These are phyloP conservation scores for Prasinococcaceae sp. DNA, from an alignment of 139 green algal genomes.

Conservation along the genomic window DNA sequence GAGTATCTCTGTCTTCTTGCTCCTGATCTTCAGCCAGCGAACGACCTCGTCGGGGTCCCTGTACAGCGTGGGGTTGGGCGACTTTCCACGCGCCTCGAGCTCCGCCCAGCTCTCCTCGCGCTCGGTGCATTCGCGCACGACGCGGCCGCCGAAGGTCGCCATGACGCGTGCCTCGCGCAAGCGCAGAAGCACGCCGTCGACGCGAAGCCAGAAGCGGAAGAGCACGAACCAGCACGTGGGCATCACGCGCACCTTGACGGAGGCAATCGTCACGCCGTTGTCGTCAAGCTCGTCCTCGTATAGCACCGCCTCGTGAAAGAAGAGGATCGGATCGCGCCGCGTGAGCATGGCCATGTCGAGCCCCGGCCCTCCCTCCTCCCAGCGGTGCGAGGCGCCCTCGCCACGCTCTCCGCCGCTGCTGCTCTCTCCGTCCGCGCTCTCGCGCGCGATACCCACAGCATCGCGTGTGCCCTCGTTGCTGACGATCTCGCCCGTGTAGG, in stretches of 20 bases:
- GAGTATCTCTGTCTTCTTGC: too few relatives aligned
- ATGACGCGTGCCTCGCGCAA: conserved; percentile 23
- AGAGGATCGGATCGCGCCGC: conserved; percentile 25
- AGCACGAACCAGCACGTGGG: conserved; percentile 27
- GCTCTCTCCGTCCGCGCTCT: not conserved
- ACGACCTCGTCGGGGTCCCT: too few relatives aligned
- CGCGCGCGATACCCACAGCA: not conserved
- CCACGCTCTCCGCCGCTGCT: not conserved
- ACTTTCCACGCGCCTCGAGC: too few relatives aligned
- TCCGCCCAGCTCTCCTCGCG: not conserved
- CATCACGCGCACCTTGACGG: conserved; percentile 28
- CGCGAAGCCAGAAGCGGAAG: conserved; percentile 25
- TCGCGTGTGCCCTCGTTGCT: not conserved
- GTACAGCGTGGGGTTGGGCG: too few relatives aligned
- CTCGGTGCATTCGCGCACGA: not conserved
- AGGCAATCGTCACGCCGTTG: conserved; percentile 17
- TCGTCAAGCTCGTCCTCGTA: conserved; percentile 30
- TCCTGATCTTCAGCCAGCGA: too few relatives aligned
- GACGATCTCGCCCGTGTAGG: conserved; percentile 18
- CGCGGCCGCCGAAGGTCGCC: conserved; percentile 10
- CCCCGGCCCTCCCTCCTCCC: not conserved
- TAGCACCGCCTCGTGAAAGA: conserved; percentile 29
- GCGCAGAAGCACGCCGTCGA: conserved; percentile 23
- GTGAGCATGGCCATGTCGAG: conserved; percentile 23
- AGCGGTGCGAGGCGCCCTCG: not conserved